Base-by-base conservation (phyloP, 2,329 filamentous ascomycete species). In the Dactylonectria estremocensis region DNA sequence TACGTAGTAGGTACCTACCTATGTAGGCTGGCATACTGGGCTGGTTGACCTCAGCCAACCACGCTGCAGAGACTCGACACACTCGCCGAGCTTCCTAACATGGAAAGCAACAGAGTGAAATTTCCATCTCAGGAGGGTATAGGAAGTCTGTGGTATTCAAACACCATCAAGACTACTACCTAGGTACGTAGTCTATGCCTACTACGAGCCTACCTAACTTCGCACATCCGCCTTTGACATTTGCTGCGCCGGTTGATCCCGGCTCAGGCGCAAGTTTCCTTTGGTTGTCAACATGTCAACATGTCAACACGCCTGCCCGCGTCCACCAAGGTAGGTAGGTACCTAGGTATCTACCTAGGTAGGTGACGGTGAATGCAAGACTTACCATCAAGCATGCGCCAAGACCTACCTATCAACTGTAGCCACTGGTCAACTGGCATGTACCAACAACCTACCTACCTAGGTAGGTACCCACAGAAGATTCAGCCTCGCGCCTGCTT, bases 51-150 rank as follows among this genome's bases (percentile, higher is more conserved):
- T 40, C 57, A 24, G 8, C 57, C 57, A 60, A 60, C 37, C 57
- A 60, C 22, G n/a, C 16, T 13, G 14, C 48, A 52, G n/a, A 40
- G 13, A 43, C 13, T 22, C 57, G 8, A 22, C 20, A 35, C 50
- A 22, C 35, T 35, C 24, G 10, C 9, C 9, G 16, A 60, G 48
- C 46, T 61, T 55, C 59, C 50, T 40, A 11, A 54, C 49, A 61
- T 55, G 24, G 24, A 16, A 55, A 54, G 59, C 40, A 52, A 53
- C 57, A 43, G 57, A 60, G 57, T 60, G 40, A 52, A 43, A 22
- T 49, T 60, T 43, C 46, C 57, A 55, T 40, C 18, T 48, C 43
- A 50, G 13, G 13, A 16, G 22, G 20, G 22, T 49, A 49, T 22
- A 49, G 5, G 22, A 9, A 20, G 18, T 46, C 9, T n/a, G 16